phyloP scores from a whole-genome alignment of 768 basidiomycete genomes.

The Amanita phalloides region DNA sequence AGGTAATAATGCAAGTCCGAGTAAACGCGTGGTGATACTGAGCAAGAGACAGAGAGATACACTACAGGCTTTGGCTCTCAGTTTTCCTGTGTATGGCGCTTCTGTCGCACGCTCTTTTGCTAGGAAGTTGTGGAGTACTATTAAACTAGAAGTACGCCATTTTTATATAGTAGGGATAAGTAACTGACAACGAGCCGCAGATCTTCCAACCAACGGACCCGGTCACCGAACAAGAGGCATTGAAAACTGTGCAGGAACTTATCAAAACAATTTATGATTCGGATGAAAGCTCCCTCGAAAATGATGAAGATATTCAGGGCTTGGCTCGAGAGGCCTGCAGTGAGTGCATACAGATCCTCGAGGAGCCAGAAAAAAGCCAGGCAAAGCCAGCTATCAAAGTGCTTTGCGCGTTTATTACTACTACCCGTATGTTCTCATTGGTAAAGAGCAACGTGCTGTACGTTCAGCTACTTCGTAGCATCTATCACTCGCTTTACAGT shows the following conservation, averaged over 20 bases:
- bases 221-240: constrained; percentile 62
- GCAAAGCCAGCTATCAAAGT: constrained; percentile 83
- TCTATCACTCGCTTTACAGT: constrained; percentile 59
- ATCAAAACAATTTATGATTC: constrained; percentile 59
- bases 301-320: constrained; percentile 34
- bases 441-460: neutral
- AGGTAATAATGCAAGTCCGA: constrained; percentile 36
- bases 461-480: constrained; percentile 28
- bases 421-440: constrained; percentile 45
- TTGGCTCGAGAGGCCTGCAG: constrained; percentile 67
- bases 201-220: constrained; percentile 88
- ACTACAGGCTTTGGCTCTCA: constrained; percentile 62
- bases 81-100: constrained; percentile 80
- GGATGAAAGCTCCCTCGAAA: constrained; percentile 26
- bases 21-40: neutral
- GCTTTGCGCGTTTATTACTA: constrained; percentile 65
- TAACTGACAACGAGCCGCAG: constrained; percentile 25
- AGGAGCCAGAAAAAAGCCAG: constrained; percentile 90
- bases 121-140: constrained; percentile 76
- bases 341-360: constrained; percentile 70
- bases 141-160: constrained; percentile 73
- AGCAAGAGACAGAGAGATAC: constrained; percentile 61
- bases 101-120: constrained; percentile 49
- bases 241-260: constrained; percentile 63
- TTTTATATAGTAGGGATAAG: neutral